Conservation (phyloP, 352 stramenopile species). For the Phytopythium aichiense region DNA sequence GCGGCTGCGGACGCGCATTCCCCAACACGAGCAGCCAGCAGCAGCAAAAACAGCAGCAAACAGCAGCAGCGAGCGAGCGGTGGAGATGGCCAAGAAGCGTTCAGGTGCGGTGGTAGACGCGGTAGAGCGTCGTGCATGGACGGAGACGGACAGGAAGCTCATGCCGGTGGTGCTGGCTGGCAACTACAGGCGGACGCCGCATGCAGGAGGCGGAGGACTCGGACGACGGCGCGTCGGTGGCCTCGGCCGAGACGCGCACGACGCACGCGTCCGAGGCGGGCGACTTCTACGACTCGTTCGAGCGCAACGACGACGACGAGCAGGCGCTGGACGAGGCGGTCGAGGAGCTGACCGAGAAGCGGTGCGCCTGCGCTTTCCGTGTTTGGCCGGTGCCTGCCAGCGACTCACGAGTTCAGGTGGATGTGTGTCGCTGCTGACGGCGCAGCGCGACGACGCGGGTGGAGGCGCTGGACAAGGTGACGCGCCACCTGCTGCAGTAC, state of each 20-base stretch:
- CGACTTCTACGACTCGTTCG: constrained; percentile 68
- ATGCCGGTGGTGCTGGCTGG: constrained; percentile 7
- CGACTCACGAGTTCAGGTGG: constrained; percentile 1
- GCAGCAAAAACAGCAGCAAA: not conserved
- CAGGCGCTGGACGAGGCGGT: constrained; percentile 68
- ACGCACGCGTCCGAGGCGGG: constrained; percentile 61
- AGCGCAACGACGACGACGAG: constrained; percentile 55
- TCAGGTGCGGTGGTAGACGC: constrained; percentile 25
- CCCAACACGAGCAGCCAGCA: constrained; percentile 7
- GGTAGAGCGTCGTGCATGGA: not conserved
- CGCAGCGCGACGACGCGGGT: constrained; percentile 67
- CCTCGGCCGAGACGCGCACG: constrained; percentile 59
- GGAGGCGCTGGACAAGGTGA: constrained; percentile 65
- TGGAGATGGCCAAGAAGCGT: constrained; percentile 63
- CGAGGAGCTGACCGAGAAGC: constrained; percentile 74
- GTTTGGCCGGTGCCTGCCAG: not conserved
- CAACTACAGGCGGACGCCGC: constrained; percentile 27
- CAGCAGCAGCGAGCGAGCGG: not conserved
- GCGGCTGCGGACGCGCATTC: not conserved
- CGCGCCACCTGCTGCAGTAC: constrained; percentile 59
- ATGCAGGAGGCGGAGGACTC: constrained; percentile 72
- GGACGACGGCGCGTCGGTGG: constrained; percentile 64
- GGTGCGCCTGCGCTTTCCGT: constrained; percentile 21
- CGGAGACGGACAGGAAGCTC: not conserved
- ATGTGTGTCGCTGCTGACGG: not conserved